Base-by-base conservation (phyloP, 148 eudicot species). In the Beta vulgaris region DNA sequence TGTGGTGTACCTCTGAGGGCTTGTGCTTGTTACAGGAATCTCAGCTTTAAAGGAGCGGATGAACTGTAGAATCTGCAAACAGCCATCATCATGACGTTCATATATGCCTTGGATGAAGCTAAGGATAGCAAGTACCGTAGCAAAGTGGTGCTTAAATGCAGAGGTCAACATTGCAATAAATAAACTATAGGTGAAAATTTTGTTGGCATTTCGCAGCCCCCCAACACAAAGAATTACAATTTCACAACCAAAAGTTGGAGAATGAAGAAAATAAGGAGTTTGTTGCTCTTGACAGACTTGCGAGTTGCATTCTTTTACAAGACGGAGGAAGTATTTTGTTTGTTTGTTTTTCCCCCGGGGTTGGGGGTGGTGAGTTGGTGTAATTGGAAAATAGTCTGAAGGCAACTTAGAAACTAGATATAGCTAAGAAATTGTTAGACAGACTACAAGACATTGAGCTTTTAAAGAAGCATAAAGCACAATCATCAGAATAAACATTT, bases 31-130 rank as follows among this genome's bases (percentile, higher is more conserved):
- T 57, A 94, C 89, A 31, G 97, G 98, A 79, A 91, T 63, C 77
- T 90, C 86, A 78, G 93, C 93, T 85, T 86, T 92, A 80, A 94
- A 85, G 28, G 97, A 77, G 14, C 85, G 92, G 40, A 94, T 85
- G 37, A 86, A 92, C 87, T 94, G 97, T 78, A 94, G 75, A 76
- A 91, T 85, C 98, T 93, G 90, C 77, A 82, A 49, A 77, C 44
- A 69, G 51, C 7, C 63, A 72, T 59, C 54, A 31, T 19, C 68
- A 32, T 37, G 44, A 65, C 51, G 43, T 42, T 21, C 68, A n/a
- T n/a, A 9, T 21, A 63, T 36, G 68, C 68, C 23, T 63, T 63
- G 43, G 2, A 35, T 36, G 43, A 19, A 35, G 28, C 15, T 35
- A 13, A 46, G 55, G 2, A 3, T 29, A 42, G 8, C 12, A 51